A percentile compares a stretch with the other conserved stretches of the same genome.
These are phyloP conservation scores for Beauveria varroae DNA, from an alignment of 2,329 filamentous ascomycete genomes.

Conservation along the genomic window DNA sequence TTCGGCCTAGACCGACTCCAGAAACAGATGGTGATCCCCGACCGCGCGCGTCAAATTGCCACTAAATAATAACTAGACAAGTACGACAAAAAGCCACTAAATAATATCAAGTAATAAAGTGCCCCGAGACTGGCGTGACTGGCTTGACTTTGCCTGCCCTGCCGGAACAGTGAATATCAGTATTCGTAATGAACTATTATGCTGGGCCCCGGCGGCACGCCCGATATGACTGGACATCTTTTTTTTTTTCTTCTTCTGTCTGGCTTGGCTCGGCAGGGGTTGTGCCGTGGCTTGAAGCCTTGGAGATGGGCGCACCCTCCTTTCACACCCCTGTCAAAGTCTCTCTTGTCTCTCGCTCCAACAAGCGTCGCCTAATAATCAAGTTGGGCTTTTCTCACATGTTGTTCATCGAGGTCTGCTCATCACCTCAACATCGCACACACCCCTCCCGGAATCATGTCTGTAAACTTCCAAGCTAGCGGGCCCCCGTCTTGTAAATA, in stretches of 20 bases:
- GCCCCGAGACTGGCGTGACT: no score
- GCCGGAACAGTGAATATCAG: no score
- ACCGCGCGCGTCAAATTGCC: constrained; percentile 5
- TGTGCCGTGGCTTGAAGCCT: background rate
- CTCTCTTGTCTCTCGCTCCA: background rate
- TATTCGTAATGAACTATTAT: no score
- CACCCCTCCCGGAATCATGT: background rate
- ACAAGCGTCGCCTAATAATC: background rate
- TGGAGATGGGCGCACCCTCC: background rate
- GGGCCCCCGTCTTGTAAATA: background rate
- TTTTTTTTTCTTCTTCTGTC: background rate
- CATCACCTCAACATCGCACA: background rate
- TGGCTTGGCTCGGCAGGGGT: background rate
- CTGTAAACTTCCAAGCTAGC: background rate
- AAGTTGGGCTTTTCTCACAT: background rate
- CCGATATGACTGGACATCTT: background rate
- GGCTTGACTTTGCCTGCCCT: no score
- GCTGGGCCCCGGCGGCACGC: background rate
- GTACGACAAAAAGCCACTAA: background rate
- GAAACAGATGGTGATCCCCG: background rate
- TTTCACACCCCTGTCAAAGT: background rate
- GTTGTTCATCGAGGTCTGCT: background rate
- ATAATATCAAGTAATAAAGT: background rate
- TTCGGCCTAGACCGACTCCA: background rate
- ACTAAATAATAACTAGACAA: background rate